Evolutionary conservation across 2,329 filamentous ascomycete genomes (phyloP), one percentile per base, ranked within the genome.

Genomic region (Ceratocystis alfenasii): DNA sequence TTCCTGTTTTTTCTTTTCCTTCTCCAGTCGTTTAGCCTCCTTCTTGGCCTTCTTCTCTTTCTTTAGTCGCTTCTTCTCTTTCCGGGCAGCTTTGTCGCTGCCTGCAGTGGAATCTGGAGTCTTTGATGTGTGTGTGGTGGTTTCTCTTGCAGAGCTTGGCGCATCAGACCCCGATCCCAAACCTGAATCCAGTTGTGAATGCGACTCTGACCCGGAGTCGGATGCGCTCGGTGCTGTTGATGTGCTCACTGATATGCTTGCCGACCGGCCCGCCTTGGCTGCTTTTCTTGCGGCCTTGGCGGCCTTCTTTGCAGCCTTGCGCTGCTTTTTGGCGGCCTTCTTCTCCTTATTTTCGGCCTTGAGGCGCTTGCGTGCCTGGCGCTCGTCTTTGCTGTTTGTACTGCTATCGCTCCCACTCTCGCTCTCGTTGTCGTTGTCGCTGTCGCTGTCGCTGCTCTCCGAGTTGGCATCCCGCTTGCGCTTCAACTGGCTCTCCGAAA

Each of bases 31-130:
- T 50, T 66, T 61, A 4, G 44, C 44, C 41, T 50, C 45, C 61
- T 63, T 66, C 22, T 30, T 25, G 22, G 53, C 63, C 60, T 33
- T 67, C 61, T 65, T 65, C 59, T 57, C 65, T 61, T 60, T 25
- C 50, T 65, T 68, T 36, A 41, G 25, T 7, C 62, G 55, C 59
- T 69, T 68, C 62, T 63, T 63, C 44, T 66, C 66, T 46, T 64
- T 65, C 65, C 57, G 63, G 6, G 53, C 53, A 20, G 66, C 65
- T 36, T 64, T 68, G 15, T 12, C 53, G 53, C 10, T 57, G 22
- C 17, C 53, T 12, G 53, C 28, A 10, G 20, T 50, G 3, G 46
- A 48, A 22, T 48, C 46, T 48, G 46, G 6, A 4, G 46, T 2
- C 46, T 20, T 22, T 3, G 48, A 22, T 22, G 48, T 50, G 48